Conservation (phyloP, 2,329 filamentous ascomycete genomes). For the Hyphodiscus sp. region DNA sequence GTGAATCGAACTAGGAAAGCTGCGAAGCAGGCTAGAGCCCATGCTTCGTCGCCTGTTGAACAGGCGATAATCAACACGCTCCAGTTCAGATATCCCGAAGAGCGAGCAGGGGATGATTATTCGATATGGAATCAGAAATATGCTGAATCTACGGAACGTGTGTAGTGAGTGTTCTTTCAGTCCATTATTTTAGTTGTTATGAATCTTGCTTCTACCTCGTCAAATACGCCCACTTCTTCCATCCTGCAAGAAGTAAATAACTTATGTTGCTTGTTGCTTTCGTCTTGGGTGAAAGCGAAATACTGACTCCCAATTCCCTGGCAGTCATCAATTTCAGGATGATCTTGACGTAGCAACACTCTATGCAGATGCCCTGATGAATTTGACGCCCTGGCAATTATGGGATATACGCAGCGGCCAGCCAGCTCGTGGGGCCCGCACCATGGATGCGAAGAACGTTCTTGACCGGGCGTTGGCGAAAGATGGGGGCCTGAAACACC, state of each 20-base stretch:
- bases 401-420: conserved; percentile 55
- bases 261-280: no score
- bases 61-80: conserved; percentile 58
- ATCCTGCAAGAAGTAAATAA: no score
- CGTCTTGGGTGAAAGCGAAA: no score
- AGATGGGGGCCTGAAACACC: conserved; percentile 47
- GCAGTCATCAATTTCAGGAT: conserved; percentile 35
- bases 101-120: conserved; percentile 42
- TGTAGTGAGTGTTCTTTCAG: conserved; percentile 33
- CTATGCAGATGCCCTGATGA: conserved; percentile 61
- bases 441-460: conserved; percentile 50
- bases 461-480: conserved; percentile 52
- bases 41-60: conserved; percentile 46
- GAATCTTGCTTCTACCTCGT: no score
- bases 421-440: conserved; percentile 47
- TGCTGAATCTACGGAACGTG: conserved; percentile 52
- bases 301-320: no score
- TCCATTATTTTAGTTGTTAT: no score
- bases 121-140: conserved; percentile 52
- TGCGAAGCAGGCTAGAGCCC: conserved; percentile 37
- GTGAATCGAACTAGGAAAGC: conserved; percentile 43
- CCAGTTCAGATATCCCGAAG: conserved; percentile 51
- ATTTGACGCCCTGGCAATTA: conserved; percentile 57
- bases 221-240: no score
- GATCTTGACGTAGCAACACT: conserved; percentile 59